phyloP scores from a whole-genome alignment of 768 basidiomycete genomes.

The Leucocoprinus sp. region DNA sequence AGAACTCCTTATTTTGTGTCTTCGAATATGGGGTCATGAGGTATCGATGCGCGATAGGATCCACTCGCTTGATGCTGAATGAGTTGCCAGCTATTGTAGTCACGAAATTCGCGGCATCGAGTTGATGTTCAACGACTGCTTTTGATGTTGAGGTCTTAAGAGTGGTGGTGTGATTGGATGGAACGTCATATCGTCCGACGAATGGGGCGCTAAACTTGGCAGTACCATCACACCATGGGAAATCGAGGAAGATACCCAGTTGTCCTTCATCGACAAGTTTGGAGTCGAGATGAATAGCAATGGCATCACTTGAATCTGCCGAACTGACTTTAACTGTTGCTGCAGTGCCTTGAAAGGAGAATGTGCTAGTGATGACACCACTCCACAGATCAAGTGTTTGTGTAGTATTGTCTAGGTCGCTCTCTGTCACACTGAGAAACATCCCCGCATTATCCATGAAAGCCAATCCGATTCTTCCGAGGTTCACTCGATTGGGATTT shows the following conservation, averaged over 20 bases:
- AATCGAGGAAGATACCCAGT: conserved; percentile 46
- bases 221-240: conserved; percentile 54
- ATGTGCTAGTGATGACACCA: conserved; percentile 39
- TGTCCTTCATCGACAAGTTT: conserved; percentile 27
- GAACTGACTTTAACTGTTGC: conserved; percentile 33
- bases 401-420: conserved; percentile 23
- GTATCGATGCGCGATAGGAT: conserved; percentile 38
- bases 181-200: conserved; percentile 43
- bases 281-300: conserved; percentile 35
- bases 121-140: conserved; percentile 35
- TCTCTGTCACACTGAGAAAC: conserved; percentile 26
- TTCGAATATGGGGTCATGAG: conserved; percentile 26
- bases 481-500: conserved; percentile 50
- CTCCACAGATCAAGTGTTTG: conserved; percentile 52
- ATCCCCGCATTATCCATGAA: conserved; percentile 26
- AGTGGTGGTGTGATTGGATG: conserved; percentile 39
- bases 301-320: conserved; percentile 28
- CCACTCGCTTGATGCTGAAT: conserved; percentile 34
- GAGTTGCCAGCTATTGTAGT: conserved; percentile 34
- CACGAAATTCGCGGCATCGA: conserved; percentile 32
- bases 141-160: conserved; percentile 17
- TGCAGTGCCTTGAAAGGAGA: conserved; percentile 26
- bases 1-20: conserved; percentile 19
- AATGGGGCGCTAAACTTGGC: conserved; percentile 50
- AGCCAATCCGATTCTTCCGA: conserved; percentile 41